These are phyloP conservation scores for Candida koratica DNA, from an alignment of 805 yeast species.

Conservation along the genomic window DNA sequence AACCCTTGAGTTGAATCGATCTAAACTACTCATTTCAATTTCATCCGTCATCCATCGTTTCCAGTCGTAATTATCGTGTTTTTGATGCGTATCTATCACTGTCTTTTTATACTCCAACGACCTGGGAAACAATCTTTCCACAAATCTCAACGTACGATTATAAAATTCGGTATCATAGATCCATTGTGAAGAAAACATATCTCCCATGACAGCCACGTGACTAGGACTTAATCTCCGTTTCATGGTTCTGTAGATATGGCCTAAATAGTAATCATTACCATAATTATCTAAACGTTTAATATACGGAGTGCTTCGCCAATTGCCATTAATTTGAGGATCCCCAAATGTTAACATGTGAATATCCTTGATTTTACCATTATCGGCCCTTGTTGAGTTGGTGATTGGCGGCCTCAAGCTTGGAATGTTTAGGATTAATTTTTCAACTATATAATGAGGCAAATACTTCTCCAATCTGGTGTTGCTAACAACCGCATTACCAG, in stretches of 20 bases:
- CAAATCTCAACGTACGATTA: constrained; percentile 71
- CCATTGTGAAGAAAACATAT: constrained; percentile 92
- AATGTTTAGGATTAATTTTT: constrained; percentile 19
- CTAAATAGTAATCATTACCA: constrained; percentile 87
- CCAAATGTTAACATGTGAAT: constrained; percentile 80
- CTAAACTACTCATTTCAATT: constrained; percentile 27
- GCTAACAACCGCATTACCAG: constrained; percentile 1
- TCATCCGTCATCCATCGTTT: constrained; percentile 42
- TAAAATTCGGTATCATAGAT: constrained; percentile 81
- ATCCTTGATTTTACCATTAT: constrained; percentile 32
- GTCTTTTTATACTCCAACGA: constrained; percentile 48
- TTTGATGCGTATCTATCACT: constrained; percentile 43
- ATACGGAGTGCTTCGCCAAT: constrained; percentile 66
- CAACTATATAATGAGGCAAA: constrained; percentile 14
- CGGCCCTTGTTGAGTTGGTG: constrained; percentile 2
- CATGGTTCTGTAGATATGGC: constrained; percentile 75
- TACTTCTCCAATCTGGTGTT: background rate
- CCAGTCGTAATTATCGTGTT: constrained; percentile 59
- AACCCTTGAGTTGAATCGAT: constrained; percentile 33
- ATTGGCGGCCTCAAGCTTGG: constrained; percentile 13
- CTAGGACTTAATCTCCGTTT: constrained; percentile 61
- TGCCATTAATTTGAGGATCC: constrained; percentile 95
- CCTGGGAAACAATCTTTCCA: constrained; percentile 63
- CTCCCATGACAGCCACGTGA: constrained; percentile 89
- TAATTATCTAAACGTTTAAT: constrained; percentile 74